phyloP scores from a whole-genome alignment of 176 grass and related monocot genomes.

The Elaeis guineensis region DNA sequence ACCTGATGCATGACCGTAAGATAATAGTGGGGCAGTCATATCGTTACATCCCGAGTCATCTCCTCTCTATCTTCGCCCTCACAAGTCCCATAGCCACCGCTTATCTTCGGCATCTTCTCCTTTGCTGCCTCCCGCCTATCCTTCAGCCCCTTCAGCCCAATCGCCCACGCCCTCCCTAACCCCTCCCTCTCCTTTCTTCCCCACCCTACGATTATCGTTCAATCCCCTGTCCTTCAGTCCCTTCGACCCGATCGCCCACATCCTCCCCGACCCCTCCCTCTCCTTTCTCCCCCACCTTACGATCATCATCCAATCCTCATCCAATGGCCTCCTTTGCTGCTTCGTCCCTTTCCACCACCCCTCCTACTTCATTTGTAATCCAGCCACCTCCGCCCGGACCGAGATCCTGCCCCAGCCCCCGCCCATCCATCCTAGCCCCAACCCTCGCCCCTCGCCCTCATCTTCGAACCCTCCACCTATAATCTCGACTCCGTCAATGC shows the following conservation, averaged over 20 bases:
- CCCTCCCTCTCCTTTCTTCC: slow-evolving; percentile 34
- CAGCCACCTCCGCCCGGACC: slow-evolving; percentile 26
- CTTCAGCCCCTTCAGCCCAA: background rate
- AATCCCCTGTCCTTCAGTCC: no score
- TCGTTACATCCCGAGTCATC: slow-evolving; percentile 18
- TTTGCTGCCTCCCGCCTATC: slow-evolving; percentile 20
- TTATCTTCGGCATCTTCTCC: slow-evolving; percentile 37
- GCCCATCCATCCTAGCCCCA: slow-evolving; percentile 9
- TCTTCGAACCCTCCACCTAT: slow-evolving; percentile 27
- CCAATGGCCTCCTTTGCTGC: slow-evolving; percentile 44
- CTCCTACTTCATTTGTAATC: slow-evolving; percentile 38
- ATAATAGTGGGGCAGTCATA: no score
- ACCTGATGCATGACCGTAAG: no score
- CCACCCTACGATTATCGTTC: background rate
- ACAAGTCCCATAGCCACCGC: slow-evolving; percentile 1
- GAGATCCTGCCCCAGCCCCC: slow-evolving; percentile 34
- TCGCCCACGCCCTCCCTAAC: slow-evolving; percentile 32
- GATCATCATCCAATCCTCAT: slow-evolving; percentile 30
- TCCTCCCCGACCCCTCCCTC: no score
- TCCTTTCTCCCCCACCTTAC: no score
- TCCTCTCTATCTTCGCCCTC: slow-evolving; percentile 16
- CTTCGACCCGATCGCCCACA: no score
- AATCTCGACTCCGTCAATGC: slow-evolving; percentile 48
- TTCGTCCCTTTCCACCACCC: slow-evolving; percentile 8
- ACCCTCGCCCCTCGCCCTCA: slow-evolving; percentile 40